Conservation (phyloP, 129 eudicot genomes). For the Ambrosia trifida region DNA sequence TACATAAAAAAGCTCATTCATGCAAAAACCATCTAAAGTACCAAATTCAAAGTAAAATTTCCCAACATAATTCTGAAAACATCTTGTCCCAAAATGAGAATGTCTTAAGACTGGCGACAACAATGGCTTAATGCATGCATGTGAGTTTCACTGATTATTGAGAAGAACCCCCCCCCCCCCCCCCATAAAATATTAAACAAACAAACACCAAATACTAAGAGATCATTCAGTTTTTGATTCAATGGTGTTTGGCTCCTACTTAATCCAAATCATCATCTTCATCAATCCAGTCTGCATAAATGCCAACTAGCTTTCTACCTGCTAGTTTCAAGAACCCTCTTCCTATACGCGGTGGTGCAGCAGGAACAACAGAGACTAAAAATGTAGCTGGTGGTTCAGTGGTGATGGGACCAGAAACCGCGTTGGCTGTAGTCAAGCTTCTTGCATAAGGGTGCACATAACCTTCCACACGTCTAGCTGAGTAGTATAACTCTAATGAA, state of each 20-base stretch:
- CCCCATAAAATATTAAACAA: not conserved
- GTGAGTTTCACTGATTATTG: not conserved
- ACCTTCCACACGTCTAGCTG: slow-evolving; percentile 40
- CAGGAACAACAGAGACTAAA: slow-evolving; percentile 28
- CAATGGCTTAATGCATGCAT: not conserved
- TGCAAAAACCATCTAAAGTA: not conserved
- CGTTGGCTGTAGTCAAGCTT: slow-evolving; percentile 25
- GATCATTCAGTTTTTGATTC: not conserved
- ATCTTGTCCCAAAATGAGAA: not conserved
- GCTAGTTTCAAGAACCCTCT: slow-evolving; percentile 44
- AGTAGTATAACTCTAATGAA: slow-evolving; percentile 44
- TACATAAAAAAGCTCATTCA: not conserved
- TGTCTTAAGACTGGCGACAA: not conserved
- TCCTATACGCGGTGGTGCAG: slow-evolving; percentile 19
- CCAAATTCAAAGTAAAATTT: not conserved
- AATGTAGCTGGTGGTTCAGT: slow-evolving; percentile 15
- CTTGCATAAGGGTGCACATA: slow-evolving; percentile 9
- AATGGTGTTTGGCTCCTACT: not conserved
- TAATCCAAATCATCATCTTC: slow-evolving; percentile 33
- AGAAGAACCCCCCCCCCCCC: not conserved
- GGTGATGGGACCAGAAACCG: slow-evolving; percentile 12
- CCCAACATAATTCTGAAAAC: not conserved
- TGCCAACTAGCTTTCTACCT: slow-evolving; percentile 49
- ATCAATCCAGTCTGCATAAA: slow-evolving; percentile 83
- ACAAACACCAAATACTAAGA: not conserved